phyloP scores from a whole-genome alignment of 2,329 filamentous ascomycete genomes.

The Xylariomycetidae sp. region DNA sequence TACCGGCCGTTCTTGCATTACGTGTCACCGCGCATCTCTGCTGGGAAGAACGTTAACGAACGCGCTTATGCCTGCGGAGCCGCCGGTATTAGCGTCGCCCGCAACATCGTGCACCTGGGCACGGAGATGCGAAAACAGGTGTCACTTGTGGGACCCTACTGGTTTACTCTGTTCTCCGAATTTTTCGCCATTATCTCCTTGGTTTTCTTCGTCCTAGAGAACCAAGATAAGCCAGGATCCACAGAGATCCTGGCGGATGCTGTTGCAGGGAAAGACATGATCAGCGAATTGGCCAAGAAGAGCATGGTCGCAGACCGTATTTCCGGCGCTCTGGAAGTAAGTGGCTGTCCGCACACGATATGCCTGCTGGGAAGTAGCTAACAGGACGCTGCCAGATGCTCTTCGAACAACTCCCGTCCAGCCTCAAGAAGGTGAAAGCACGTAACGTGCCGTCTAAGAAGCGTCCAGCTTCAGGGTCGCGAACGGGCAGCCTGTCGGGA shows the following conservation, averaged over 20 bases:
- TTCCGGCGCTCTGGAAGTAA: slow-evolving; percentile 68
- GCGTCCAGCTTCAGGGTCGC: slow-evolving; percentile 45
- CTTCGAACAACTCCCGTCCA: slow-evolving; percentile 77
- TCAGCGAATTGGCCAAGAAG: slow-evolving; percentile 71
- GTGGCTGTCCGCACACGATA: slow-evolving; percentile 23
- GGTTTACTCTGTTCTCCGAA: slow-evolving; percentile 80
- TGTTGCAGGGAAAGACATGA: slow-evolving; percentile 73
- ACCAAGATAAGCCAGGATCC: slow-evolving; percentile 66
- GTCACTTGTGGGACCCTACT: slow-evolving; percentile 74
- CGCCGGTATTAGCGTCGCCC: slow-evolving; percentile 55
- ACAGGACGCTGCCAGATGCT: slow-evolving; percentile 63
- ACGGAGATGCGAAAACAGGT: slow-evolving; percentile 70
- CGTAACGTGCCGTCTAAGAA: slow-evolving; percentile 44
- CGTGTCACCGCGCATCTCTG: slow-evolving; percentile 58
- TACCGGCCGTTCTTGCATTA: slow-evolving; percentile 83
- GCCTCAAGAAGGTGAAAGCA: slow-evolving; percentile 49
- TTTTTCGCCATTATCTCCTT: slow-evolving; percentile 77
- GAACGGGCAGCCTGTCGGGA: slow-evolving; percentile 24
- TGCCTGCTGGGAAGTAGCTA: slow-evolving; percentile 14
- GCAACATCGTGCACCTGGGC: slow-evolving; percentile 74
- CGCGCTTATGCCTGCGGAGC: slow-evolving; percentile 69
- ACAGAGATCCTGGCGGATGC: slow-evolving; percentile 82
- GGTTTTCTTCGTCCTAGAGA: slow-evolving; percentile 74
- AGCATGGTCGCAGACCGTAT: slow-evolving; percentile 88
- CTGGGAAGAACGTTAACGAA: slow-evolving; percentile 59